phyloP scores from a whole-genome alignment of 306 rosid species.

The Acacia melanoxylon region DNA sequence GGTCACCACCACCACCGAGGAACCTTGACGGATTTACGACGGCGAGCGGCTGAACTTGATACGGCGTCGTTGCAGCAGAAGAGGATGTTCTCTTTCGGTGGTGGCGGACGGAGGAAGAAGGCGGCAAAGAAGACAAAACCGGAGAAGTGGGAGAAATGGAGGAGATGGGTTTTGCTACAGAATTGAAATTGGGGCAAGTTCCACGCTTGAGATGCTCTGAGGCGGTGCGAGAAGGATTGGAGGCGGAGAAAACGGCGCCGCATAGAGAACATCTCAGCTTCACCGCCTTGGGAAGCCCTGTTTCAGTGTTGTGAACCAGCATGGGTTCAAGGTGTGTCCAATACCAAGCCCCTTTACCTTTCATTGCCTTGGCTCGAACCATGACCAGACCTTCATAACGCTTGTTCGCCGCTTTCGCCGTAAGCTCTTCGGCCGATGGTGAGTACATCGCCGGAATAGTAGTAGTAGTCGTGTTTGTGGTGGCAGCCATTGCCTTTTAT shows the following conservation, averaged over 20 bases:
- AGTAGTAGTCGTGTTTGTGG: constrained; percentile 36
- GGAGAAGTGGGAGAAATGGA: constrained; percentile 60
- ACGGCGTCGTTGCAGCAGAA: constrained; percentile 30
- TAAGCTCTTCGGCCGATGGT: constrained; percentile 52
- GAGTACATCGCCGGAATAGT: constrained; percentile 44
- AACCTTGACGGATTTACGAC: constrained; percentile 57
- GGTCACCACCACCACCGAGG: constrained; percentile 25
- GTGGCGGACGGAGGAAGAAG: constrained; percentile 26
- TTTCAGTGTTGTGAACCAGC: constrained; percentile 63
- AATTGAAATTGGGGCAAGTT: constrained; percentile 85
- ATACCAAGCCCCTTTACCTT: constrained; percentile 98
- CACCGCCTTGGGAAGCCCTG: constrained; percentile 81
- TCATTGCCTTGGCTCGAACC: constrained; percentile 88
- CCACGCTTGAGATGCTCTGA: constrained; percentile 96
- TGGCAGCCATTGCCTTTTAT: constrained; percentile 68
- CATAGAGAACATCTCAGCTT: constrained; percentile 85
- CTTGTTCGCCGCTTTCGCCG: constrained; percentile 75
- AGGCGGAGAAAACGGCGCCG: constrained; percentile 93
- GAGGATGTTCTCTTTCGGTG: constrained; percentile 67
- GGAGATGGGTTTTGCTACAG: constrained; percentile 69
- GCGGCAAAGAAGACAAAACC: constrained; percentile 18
- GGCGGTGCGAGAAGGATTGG: constrained; percentile 91
- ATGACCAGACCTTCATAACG: constrained; percentile 76
- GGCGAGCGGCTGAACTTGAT: constrained; percentile 50
- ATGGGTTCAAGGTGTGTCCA: constrained; percentile 90